These are phyloP conservation scores for Podaxis pistillaris DNA, from an alignment of 768 basidiomycete species.

Conservation along the genomic window DNA sequence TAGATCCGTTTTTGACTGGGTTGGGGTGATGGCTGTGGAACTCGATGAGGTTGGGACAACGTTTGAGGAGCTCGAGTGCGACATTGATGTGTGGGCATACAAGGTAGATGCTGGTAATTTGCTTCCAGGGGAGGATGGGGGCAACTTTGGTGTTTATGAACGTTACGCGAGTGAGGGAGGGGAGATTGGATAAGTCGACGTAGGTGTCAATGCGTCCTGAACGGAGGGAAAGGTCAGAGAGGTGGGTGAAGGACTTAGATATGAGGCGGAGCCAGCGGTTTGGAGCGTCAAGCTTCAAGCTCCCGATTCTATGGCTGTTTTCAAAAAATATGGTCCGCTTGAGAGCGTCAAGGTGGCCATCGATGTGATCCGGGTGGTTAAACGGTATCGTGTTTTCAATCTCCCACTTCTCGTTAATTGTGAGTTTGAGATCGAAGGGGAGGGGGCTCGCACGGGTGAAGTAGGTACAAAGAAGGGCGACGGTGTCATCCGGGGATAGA, in stretches of 20 bases:
- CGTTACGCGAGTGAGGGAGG: background rate
- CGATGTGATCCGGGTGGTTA: background rate
- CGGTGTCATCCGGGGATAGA: conserved; percentile 1
- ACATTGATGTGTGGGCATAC: conserved; percentile 5
- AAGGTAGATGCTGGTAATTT: background rate
- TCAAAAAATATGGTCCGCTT: conserved; percentile 1
- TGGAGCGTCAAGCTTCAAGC: conserved; percentile 6
- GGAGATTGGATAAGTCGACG: background rate
- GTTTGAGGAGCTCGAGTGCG: conserved; percentile 4
- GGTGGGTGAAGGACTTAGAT: background rate
- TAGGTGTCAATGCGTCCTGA: conserved; percentile 4
- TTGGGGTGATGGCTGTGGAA: conserved; percentile 11
- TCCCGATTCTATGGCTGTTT: background rate
- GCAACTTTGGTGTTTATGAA: conserved; percentile 6
- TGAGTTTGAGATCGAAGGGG: conserved; percentile 11
- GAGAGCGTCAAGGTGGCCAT: conserved; percentile 8
- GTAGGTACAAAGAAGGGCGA: conserved; percentile 8
- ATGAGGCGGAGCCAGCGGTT: conserved; percentile 7
- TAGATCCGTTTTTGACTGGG: conserved; percentile 1
- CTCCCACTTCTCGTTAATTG: conserved; percentile 8
- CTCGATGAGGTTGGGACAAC: conserved; percentile 3
- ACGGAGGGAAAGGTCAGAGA: conserved; percentile 6
- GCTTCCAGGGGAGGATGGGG: conserved; percentile 8
- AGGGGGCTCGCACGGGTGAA: conserved; percentile 3
- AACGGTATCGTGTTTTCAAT: conserved; percentile 3